Evolutionary conservation across 2,329 filamentous ascomycete species (phyloP).

Genomic region (Ustulina deusta): DNA sequence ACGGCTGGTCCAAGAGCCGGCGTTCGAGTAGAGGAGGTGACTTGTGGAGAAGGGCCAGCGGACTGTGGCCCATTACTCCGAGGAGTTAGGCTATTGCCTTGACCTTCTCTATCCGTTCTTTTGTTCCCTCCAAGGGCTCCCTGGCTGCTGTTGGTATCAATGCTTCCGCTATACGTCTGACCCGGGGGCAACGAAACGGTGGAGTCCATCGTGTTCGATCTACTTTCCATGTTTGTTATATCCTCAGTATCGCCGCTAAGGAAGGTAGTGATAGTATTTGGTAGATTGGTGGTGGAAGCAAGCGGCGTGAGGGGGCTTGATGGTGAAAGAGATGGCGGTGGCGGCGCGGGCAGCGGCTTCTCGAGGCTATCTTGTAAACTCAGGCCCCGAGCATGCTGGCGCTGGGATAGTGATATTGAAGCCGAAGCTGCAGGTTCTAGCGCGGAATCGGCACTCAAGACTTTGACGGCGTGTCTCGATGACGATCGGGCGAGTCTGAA

Average conservation of each 20-base stretch:
- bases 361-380: conserved; percentile 68
- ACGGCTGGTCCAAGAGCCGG: conserved; percentile 54
- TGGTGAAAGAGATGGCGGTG: conserved; percentile 57
- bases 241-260: conserved; percentile 47
- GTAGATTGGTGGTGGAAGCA: conserved; percentile 24
- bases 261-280: conserved; percentile 49
- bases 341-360: conserved; percentile 67
- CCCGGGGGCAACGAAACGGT: conserved; percentile 43
- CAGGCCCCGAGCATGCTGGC: conserved; percentile 65
- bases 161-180: conserved; percentile 54
- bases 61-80: conserved; percentile 67
- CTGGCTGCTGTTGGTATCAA: conserved; percentile 61
- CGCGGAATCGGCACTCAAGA: conserved; percentile 44
- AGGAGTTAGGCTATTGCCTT: conserved; percentile 62
- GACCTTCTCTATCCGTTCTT: conserved; percentile 61
- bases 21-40: conserved; percentile 55
- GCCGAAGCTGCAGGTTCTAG: conserved; percentile 36
- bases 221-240: conserved; percentile 55
- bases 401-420: conserved; percentile 41
- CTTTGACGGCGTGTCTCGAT: conserved; percentile 57
- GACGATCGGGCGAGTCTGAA: conserved; percentile 59
- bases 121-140: conserved; percentile 57
- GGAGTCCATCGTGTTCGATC: conserved; percentile 64
- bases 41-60: conserved; percentile 68
- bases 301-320: conserved; percentile 51